Evolutionary conservation across 2,329 filamentous ascomycete species (phyloP).

Genomic region (Botrytis elliptica): DNA sequence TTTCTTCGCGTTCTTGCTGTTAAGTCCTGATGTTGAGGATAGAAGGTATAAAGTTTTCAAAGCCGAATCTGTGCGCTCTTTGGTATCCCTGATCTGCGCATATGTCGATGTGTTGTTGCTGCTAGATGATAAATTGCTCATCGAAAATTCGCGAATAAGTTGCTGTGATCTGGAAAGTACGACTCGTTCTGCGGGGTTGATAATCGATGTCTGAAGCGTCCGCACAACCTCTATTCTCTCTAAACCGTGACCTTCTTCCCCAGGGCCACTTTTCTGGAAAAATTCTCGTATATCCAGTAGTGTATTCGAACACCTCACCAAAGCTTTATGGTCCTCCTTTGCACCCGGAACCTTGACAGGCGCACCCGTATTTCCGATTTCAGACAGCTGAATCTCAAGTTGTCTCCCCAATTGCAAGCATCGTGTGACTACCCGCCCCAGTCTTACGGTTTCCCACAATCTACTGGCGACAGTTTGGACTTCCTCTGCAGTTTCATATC

Average conservation of each 20-base stretch:
- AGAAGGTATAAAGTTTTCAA: conserved; percentile 77
- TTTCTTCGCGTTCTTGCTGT: conserved; percentile 43
- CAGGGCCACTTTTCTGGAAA: conserved; percentile 63
- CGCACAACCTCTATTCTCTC: conserved; percentile 70
- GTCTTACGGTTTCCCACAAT: conserved; percentile 74
- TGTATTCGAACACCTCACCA: conserved; percentile 80
- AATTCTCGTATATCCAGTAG: conserved; percentile 74
- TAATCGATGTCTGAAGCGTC: conserved; percentile 66
- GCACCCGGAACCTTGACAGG: conserved; percentile 39
- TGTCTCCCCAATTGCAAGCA: conserved; percentile 81
- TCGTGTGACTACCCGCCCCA: conserved; percentile 73
- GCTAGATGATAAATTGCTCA: conserved; percentile 55
- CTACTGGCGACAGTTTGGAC: conserved; percentile 74
- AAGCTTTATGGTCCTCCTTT: conserved; percentile 68
- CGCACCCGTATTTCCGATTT: conserved; percentile 49
- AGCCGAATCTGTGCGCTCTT: conserved; percentile 70
- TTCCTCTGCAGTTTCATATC: conserved; percentile 82
- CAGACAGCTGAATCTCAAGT: conserved; percentile 80
- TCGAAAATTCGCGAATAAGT: conserved; percentile 78
- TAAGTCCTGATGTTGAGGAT: conserved; percentile 61
- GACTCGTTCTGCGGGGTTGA: conserved; percentile 69
- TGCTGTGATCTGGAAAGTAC: conserved; percentile 75
- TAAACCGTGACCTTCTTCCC: conserved; percentile 75
- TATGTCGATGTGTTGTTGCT: conserved; percentile 53
- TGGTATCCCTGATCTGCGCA: conserved; percentile 69